Base-by-base conservation (phyloP, 768 basidiomycete species). In the Leccinum obscurum region DNA sequence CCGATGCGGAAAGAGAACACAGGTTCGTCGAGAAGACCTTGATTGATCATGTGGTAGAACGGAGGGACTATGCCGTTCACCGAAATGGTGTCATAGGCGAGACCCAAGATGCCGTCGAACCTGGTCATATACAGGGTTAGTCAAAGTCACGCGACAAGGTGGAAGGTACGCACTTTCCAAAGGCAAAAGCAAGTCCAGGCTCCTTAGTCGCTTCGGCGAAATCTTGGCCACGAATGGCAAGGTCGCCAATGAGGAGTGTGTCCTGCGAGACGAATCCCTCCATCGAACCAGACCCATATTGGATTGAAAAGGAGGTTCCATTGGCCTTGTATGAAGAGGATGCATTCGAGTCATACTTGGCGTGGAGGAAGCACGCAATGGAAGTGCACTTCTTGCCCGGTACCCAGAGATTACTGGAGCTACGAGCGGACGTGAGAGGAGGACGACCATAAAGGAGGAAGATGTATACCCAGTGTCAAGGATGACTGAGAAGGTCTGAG, bases 171-270 rank as follows among this genome's bases (percentile, higher is more conserved):
- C 66, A 93, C 90, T 90, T 94, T 71, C 93, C 94, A 65, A 96
- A 98, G 28, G 97, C 96, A 72, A 99, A 99, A 6, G 95, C 89
- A 53, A 99, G 87, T 50, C 97, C 97, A 22, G 97, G 97, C 72
- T 98, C 96, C 75, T 93, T 92, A 60, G 87, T 89, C 2, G 95
- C 93, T 78, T 98, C 97, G 10, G 95, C 96, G 68, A 99, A 99
- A 70, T 94, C 89, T 72, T 92, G 91, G 13, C 76, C 62, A 67
- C 78, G 80, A 73, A 99, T 83, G 28, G 74, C 73, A 51, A 99
- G 72, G 72, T 97, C 97, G 41, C 93, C 94, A 61, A 99, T 94
- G 8, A 73, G 72, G 54, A 98, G 76, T 4, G 70, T 71, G 68
- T 99, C 97, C 60, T 85, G 86, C 11, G 95, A 98, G 57, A 98